Percentiles rank a stretch among this genome's conserved stretches.
These are phyloP conservation scores for Chernovozyma sophiae-reginae DNA, from an alignment of 1,139 yeast genomes.

Conservation along the genomic window DNA sequence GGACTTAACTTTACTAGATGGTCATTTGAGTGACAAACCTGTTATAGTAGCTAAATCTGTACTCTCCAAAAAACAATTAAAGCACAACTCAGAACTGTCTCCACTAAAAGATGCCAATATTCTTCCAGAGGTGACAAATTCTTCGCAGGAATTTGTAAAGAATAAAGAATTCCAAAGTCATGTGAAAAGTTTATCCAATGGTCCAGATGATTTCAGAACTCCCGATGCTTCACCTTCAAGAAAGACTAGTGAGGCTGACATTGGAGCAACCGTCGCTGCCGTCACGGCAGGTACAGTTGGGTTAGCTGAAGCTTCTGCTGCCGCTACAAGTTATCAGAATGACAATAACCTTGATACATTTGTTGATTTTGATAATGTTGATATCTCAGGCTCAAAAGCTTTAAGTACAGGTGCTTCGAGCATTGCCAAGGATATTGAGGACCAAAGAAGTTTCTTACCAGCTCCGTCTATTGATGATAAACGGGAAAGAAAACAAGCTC, in stretches of 20 bases:
- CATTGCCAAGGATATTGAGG: conserved; percentile 1
- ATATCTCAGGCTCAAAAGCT: not conserved
- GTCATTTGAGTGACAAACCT: conserved; percentile 19
- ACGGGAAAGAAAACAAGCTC: conserved; percentile 1
- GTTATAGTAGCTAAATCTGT: not conserved
- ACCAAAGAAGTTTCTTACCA: conserved; percentile 5
- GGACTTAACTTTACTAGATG: conserved; percentile 42
- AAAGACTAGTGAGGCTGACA: conserved; percentile 7
- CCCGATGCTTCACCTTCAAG: conserved; percentile 38
- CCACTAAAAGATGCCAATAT: conserved; percentile 12
- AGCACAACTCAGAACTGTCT: conserved; percentile 3
- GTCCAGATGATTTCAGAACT: conserved; percentile 42
- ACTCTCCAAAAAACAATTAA: conserved; percentile 4
- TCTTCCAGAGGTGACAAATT: conserved; percentile 4
- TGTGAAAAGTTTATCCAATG: conserved; percentile 38
- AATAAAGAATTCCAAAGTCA: conserved; percentile 21
- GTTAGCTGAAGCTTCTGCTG: conserved; percentile 10
- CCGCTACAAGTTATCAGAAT: conserved; percentile 1
- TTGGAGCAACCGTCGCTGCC: conserved; percentile 7
- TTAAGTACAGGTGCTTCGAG: conserved; percentile 1
- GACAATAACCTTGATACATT: conserved; percentile 5
- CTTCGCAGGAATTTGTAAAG: conserved; percentile 11
- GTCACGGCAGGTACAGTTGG: conserved; percentile 12
- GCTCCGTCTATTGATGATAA: conserved; percentile 7
- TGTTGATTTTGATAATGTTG: conserved; percentile 8